A percentile compares a stretch with the other conserved stretches of the same genome.
Evolutionary conservation across 148 eudicot genomes (phyloP).

Genomic region (Salicornia ramosissima): DNA sequence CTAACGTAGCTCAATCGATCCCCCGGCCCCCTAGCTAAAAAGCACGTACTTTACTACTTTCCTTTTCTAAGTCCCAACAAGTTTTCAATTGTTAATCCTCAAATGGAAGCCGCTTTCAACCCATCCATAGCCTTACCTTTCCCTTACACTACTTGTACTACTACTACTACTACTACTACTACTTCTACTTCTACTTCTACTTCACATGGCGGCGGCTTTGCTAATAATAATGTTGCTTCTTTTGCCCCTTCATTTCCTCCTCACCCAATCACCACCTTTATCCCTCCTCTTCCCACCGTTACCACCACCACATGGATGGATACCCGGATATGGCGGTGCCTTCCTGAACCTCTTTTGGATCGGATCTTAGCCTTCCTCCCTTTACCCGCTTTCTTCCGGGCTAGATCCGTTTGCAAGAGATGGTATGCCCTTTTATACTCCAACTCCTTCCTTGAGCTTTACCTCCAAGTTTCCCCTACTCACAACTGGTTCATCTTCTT

Average conservation of each 20-base stretch:
- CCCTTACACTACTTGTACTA: constrained; percentile 33
- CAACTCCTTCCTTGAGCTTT: constrained; percentile 57
- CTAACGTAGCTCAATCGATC: too few relatives aligned
- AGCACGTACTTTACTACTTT: background rate
- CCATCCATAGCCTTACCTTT: constrained; percentile 32
- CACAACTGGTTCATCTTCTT: constrained; percentile 80
- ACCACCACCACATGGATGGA: constrained; percentile 62
- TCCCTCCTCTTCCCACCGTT: background rate
- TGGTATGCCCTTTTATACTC: constrained; percentile 83
- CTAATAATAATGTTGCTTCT: background rate
- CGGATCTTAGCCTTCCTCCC: constrained; percentile 79
- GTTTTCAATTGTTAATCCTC: background rate
- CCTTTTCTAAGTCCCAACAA: background rate
- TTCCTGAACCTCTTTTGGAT: constrained; percentile 58
- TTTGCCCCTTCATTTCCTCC: constrained; percentile 8
- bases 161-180: constrained; percentile 17
- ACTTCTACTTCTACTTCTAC: too few relatives aligned
- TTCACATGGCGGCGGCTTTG: too few relatives aligned
- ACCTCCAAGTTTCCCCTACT: constrained; percentile 54
- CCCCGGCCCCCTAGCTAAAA: too few relatives aligned
- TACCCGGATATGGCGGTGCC: constrained; percentile 69
- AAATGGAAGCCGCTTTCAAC: constrained; percentile 68
- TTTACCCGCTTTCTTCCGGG: constrained; percentile 71
- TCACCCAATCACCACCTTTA: background rate
- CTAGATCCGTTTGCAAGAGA: constrained; percentile 80